phyloP scores from a whole-genome alignment of 352 stramenopile genomes.

The Globisporangium recalcitrans region DNA sequence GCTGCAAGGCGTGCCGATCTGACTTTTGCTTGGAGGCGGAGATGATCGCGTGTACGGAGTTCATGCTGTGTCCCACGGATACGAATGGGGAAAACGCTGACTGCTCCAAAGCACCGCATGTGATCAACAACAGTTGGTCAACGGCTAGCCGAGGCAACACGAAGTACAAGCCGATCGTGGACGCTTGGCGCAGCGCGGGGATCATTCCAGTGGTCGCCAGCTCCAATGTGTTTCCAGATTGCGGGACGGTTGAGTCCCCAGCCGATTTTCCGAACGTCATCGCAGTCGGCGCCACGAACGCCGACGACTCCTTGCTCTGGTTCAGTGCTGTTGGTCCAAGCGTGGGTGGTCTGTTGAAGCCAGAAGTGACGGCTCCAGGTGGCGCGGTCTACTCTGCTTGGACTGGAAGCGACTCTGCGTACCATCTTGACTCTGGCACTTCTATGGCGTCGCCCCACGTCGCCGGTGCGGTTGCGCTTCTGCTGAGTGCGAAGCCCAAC shows the following conservation, averaged over 20 bases:
- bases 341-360: neutral
- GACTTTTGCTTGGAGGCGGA: neutral
- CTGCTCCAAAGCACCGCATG: neutral
- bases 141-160: neutral
- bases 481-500: neutral
- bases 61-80: neutral
- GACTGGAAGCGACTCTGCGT: neutral
- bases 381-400: neutral
- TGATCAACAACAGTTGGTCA: neutral
- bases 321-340: neutral
- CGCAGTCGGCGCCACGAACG: neutral
- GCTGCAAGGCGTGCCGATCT: neutral
- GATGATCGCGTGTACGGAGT: neutral
- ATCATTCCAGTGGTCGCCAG: neutral
- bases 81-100: neutral
- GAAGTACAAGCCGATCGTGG: neutral
- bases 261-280: neutral
- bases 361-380: neutral
- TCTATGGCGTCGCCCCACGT: neutral
- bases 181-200: neutral
- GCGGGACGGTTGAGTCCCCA: neutral
- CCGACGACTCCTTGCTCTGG: neutral
- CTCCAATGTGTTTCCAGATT: neutral
- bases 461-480: neutral
- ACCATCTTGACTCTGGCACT: neutral